Percentiles rank a stretch among this genome's conserved stretches.
These are phyloP conservation scores for Backusella psychrophila DNA, from an alignment of 192 early-diverging fungal genomes.

Conservation along the genomic window DNA sequence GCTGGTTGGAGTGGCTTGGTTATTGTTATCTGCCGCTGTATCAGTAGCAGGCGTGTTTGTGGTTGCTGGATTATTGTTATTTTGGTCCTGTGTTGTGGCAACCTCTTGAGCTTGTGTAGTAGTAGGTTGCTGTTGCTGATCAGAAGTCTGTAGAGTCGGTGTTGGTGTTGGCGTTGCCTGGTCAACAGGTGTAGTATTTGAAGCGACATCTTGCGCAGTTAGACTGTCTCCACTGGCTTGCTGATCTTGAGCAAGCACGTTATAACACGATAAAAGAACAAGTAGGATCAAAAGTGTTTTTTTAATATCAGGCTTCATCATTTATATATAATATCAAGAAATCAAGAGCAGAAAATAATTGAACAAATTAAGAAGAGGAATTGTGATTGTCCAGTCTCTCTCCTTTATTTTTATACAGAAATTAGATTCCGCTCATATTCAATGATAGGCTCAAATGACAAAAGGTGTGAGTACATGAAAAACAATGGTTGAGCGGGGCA, in stretches of 20 bases:
- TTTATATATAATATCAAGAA: background rate
- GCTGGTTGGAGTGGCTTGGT: background rate
- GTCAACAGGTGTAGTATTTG: background rate
- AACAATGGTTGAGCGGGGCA: background rate
- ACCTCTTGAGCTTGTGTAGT: background rate
- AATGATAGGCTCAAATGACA: background rate
- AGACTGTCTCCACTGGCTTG: background rate
- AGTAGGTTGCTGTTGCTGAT: background rate
- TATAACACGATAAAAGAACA: background rate
- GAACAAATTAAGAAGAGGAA: background rate
- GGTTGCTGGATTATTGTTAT: background rate
- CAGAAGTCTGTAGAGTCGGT: background rate
- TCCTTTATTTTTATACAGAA: constrained; percentile 7
- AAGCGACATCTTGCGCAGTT: background rate
- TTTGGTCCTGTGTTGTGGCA: background rate
- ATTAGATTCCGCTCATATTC: background rate
- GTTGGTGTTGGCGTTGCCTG: background rate
- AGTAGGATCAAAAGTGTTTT: background rate
- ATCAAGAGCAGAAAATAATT: background rate
- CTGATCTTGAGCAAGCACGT: background rate
- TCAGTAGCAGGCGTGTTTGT: background rate
- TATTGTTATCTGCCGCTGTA: background rate
- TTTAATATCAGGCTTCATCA: background rate
- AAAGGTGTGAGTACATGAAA: background rate
- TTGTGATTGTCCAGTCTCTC: background rate